Conservation (phyloP, 306 rosid genomes). For the Abrus precatorius region DNA sequence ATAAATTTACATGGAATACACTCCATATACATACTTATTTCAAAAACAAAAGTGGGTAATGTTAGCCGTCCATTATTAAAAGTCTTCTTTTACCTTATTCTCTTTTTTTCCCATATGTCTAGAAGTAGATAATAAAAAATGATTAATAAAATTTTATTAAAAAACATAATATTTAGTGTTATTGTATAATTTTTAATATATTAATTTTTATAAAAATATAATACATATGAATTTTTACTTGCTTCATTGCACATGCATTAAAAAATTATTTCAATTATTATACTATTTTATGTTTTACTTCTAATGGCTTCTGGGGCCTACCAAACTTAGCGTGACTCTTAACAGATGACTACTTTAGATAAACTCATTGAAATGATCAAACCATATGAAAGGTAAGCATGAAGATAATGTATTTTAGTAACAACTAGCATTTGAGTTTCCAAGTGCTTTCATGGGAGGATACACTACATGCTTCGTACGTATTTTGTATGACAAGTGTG, state of each 20-base stretch:
- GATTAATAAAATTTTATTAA: too few species aligned
- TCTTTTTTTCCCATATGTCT: neutral
- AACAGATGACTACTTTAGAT: constrained; percentile 17
- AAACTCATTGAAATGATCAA: constrained; percentile 14
- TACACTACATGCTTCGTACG: constrained; percentile 33
- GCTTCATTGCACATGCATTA: too few species aligned
- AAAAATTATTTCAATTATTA: neutral
- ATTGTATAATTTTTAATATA: too few species aligned
- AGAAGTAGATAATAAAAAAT: too few species aligned
- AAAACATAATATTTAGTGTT: too few species aligned
- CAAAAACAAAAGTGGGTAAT: constrained; percentile 41
- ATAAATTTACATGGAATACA: constrained; percentile 41
- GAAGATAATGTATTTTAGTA: constrained; percentile 55
- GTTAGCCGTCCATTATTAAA: constrained; percentile 45
- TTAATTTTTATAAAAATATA: too few species aligned
- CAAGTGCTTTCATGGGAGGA: constrained; percentile 13
- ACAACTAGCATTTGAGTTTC: constrained; percentile 36
- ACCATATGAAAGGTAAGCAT: constrained; percentile 42
- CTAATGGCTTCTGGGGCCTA: constrained; percentile 48
- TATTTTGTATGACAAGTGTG: neutral
- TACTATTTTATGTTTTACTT: constrained; percentile 29
- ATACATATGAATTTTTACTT: too few species aligned
- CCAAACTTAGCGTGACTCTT: constrained; percentile 42
- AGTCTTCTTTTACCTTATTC: neutral
- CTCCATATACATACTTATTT: constrained; percentile 42